Evolutionary conservation across 352 stramenopile genomes (phyloP).

Genomic region (Pythium phragmiticola): DNA sequence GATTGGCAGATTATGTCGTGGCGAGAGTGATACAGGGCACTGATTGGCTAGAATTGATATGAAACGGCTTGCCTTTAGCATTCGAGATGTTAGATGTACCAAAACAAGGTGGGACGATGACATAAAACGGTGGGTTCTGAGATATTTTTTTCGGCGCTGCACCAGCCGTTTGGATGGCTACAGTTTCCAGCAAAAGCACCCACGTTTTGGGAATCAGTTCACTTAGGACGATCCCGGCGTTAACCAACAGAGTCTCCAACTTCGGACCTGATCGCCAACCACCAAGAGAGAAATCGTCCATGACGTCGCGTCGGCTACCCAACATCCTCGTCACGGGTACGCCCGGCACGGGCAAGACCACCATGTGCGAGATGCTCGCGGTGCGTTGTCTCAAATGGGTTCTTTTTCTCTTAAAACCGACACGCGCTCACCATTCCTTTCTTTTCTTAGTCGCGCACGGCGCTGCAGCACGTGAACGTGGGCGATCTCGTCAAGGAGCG

Average conservation of each 20-base stretch:
- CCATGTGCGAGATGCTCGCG: constrained; percentile 90
- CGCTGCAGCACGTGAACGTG: constrained; percentile 93
- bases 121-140: background rate
- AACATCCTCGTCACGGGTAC: constrained; percentile 99
- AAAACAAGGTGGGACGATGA: background rate
- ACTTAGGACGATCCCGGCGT: background rate
- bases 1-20: constrained; percentile 1
- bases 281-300: background rate
- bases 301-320: constrained; percentile 49
- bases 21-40: background rate
- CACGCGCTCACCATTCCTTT: constrained; percentile 6
- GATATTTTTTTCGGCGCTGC: background rate
- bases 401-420: constrained; percentile 5
- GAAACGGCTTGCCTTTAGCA: background rate
- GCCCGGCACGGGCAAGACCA: constrained; percentile 95
- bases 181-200: background rate
- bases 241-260: background rate
- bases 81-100: background rate
- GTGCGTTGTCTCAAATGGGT: constrained; percentile 30
- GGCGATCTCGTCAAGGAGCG: constrained; percentile 91
- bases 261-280: constrained; percentile 2
- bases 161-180: constrained; percentile 21
- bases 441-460: constrained; percentile 35
- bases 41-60: constrained; percentile 6
- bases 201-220: constrained; percentile 6